Percentiles rank a stretch among this genome's conserved stretches.
Conservation (phyloP, 2,329 filamentous ascomycete genomes). For the Aschersonia sp. region DNA sequence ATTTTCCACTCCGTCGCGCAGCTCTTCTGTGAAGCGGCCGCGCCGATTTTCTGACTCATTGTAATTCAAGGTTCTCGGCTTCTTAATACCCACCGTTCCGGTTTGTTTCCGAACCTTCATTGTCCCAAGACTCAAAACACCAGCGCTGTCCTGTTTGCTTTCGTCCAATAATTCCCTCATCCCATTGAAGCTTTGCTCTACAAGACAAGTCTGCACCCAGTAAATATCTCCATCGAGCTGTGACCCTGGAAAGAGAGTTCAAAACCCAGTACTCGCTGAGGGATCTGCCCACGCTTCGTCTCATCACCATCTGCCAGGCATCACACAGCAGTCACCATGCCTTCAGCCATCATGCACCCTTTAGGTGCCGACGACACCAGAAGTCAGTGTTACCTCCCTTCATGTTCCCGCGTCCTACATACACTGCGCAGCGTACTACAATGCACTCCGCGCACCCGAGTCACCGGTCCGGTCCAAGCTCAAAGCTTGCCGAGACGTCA, state of each 20-base stretch:
- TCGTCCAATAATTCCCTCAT: too few species aligned
- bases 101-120: too few species aligned
- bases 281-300: background rate
- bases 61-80: background rate
- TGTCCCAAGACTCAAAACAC: too few species aligned
- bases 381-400: slow-evolving; percentile 15
- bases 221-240: too few species aligned
- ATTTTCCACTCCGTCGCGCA: background rate
- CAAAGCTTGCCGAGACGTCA: background rate
- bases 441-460: background rate
- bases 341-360: slow-evolving; percentile 24
- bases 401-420: background rate
- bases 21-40: background rate
- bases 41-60: slow-evolving; percentile 2
- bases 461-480: background rate
- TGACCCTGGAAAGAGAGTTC: too few species aligned
- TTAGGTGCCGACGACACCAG: slow-evolving; percentile 30
- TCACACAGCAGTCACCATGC: slow-evolving; percentile 16
- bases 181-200: too few species aligned
- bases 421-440: background rate
- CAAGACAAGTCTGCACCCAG: too few species aligned
- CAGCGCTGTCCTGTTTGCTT: too few species aligned
- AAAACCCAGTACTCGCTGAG: background rate
- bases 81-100: too few species aligned
- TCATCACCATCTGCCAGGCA: background rate